These are phyloP conservation scores for Athelia psychrophila DNA, from an alignment of 1,284 basidiomycete species.

Conservation along the genomic window DNA sequence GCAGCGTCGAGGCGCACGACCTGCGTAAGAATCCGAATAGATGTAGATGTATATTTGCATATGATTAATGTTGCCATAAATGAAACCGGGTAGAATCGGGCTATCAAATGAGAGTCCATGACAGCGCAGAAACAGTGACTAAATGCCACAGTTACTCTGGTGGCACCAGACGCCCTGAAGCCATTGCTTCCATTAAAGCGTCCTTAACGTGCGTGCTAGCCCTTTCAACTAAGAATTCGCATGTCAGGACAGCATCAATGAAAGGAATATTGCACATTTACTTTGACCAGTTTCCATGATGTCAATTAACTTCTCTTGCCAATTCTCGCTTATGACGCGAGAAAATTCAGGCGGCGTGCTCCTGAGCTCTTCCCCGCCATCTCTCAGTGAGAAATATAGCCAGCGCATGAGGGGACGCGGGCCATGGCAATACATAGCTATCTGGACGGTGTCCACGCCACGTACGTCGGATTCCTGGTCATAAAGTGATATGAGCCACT, in stretches of 20 bases:
- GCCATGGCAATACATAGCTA: constrained; percentile 22
- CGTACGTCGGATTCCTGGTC: constrained; percentile 13
- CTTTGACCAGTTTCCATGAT: neutral
- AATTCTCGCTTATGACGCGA: neutral
- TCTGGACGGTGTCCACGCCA: constrained; percentile 27
- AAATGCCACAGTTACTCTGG: neutral
- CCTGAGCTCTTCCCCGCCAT: constrained; percentile 3
- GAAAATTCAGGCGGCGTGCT: neutral
- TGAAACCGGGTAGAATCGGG: no score
- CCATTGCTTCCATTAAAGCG: neutral
- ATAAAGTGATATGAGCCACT: no score
- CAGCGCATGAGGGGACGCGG: constrained; percentile 15
- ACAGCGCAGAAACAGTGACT: neutral
- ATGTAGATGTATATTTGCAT: no score
- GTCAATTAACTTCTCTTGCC: neutral
- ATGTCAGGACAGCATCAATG: neutral
- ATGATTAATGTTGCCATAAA: no score
- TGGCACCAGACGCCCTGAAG: neutral
- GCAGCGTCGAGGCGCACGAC: no score
- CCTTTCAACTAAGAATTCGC: neutral
- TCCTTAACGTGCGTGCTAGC: neutral
- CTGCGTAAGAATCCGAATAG: no score
- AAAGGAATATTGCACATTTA: neutral
- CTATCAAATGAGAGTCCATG: neutral
- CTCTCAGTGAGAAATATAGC: constrained; percentile 26